These are phyloP conservation scores for Aspergillus phoenicis DNA, from an alignment of 2,329 filamentous ascomycete species.

Conservation along the genomic window DNA sequence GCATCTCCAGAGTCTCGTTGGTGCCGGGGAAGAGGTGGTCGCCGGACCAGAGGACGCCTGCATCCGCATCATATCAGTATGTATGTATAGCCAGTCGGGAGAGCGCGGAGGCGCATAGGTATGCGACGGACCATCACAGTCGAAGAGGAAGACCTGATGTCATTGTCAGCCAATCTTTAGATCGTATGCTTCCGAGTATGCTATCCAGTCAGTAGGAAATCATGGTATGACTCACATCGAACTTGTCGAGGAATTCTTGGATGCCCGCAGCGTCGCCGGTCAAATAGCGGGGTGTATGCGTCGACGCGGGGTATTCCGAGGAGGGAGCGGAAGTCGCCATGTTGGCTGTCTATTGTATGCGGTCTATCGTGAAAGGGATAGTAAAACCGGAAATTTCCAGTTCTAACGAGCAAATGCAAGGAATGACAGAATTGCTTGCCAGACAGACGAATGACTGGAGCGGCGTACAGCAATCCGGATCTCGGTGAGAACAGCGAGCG, in stretches of 20 bases:
- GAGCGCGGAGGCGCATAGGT: conserved; percentile 1
- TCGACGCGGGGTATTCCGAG: conserved; percentile 26
- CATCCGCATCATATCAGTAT: conserved; percentile 31
- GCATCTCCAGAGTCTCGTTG: conserved; percentile 79
- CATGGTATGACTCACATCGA: conserved; percentile 70
- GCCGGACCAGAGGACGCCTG: conserved; percentile 95
- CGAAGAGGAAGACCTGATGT: conserved; percentile 81
- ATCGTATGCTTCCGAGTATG: background rate
- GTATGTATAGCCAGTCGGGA: conserved; percentile 5
- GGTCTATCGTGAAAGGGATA: background rate
- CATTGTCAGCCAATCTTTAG: conserved; percentile 22
- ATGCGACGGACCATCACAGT: conserved; percentile 80
- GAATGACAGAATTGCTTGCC: background rate
- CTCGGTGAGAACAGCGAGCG: conserved; percentile 13
- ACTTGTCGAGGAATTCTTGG: conserved; percentile 80
- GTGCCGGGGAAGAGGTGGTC: conserved; percentile 85
- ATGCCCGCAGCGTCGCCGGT: conserved; percentile 78
- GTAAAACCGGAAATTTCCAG: background rate
- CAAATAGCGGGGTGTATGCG: conserved; percentile 58
- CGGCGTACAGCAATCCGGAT: background rate
- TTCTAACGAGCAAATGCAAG: background rate
- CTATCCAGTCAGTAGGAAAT: background rate
- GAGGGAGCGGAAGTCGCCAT: background rate
- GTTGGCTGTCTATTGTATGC: background rate
- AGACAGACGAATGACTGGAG: background rate